Base-by-base conservation (phyloP, 805 yeast genomes). In the Lipomyces yamanashiensis region DNA sequence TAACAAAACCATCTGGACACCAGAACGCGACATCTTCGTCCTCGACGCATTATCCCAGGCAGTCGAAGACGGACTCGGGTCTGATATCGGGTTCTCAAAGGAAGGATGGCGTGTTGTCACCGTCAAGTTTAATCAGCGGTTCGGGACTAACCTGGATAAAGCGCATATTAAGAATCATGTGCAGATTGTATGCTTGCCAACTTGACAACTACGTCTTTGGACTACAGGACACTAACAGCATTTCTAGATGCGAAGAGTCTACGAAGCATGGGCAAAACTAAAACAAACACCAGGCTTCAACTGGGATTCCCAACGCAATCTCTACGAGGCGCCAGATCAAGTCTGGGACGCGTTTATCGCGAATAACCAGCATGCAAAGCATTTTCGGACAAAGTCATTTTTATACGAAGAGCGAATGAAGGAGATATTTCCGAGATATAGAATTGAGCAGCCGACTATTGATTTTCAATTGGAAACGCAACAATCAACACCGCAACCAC, bases 131-230 rank as follows among this genome's bases (percentile, higher is more conserved):
- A 64, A 64, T 47, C 33, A 39, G 21, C 53, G 58, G 33, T 64
- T 61, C 39, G 21, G 3, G 7, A 61, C 65, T 4, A 57, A 40
- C 33, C 44, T 64, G 45, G 67, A 64, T 17, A 60, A 62, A 43
- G 59, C 64, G 33, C 66, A 64, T 47, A 33, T 64, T 5, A 64
- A 64, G 57, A 64, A 64, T 34, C 67, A 64, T 40, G 39, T 61
- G 15, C 67, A 64, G 39, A 53, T 61, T 15, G 64, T 64, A 40
- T 6, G 64, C 43, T 40, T 49, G 12, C 9, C 12, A 9, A 7
- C 54, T 10, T 17, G 6, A 48, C 13, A n/a, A 4, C 10, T 33
- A 7, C 13, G 13, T 39, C 13, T 13, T 13, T 2, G n/a, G 13
- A 39, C 2, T 12, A 39, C n/a, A 39, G 1, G 47, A 10, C 19